Evolutionary conservation across 331 rosid genomes (phyloP), one percentile per base, ranked within the genome.

Genomic region (Cydonia oblonga): DNA sequence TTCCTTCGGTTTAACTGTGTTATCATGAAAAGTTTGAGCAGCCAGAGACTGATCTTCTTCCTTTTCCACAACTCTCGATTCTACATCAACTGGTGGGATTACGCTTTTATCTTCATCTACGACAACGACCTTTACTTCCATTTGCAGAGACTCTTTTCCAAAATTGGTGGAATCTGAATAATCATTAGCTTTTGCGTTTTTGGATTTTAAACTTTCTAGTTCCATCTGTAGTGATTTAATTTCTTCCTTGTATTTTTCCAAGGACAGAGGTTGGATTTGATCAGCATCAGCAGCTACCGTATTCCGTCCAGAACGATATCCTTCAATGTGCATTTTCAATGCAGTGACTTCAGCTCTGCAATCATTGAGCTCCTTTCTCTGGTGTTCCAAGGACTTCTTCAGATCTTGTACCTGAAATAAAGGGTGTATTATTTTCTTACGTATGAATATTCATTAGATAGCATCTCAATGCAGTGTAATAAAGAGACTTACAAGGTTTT

Each of bases 311-410:
- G 78, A 83, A 68, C 5, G 66, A 81, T 86, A 91, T 68, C 90
- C 96, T 76, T 83, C 96, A 80, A 83, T 86, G 38, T 85, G 96
- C 96, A 87, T 75, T 85, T 91, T 95, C 84, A 95, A 84, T 26
- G 96, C 86, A 64, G 93, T 85, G 81, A 95, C 87, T 87, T 95
- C 99, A 78, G 92, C 82, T 84, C 89, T 85, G 76, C 96, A 89
- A 67, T 80, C 92, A 87, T 81, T 87, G 73, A 91, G 85, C 64
- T 91, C 93, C 87, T 87, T 87, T 66, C 96, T 84, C 79, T 86
- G 92, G 77, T 32, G 82, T 82, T 89, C 97, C 82, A 86, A 75
- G 84, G 97, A 88, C 80, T 88, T 87, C 86, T 86, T 91, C 68
- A 87, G 83, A 77, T 64, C 85, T 75, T 84, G 92, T 74, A 87